Conservation (phyloP, 2,329 filamentous ascomycete genomes). For the Hypoxylon sp. region DNA sequence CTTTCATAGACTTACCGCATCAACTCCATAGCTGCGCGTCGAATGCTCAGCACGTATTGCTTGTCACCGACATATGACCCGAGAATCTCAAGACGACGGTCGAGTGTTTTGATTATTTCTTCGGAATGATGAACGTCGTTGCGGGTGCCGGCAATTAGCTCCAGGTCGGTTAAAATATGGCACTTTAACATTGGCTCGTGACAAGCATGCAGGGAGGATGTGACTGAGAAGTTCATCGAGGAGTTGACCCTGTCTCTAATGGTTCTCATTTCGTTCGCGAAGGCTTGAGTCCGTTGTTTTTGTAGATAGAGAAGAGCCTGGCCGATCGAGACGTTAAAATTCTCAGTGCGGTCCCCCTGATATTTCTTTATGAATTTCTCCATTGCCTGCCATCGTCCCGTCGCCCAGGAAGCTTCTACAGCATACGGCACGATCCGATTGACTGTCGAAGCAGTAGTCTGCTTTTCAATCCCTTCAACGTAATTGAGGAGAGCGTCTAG, state of each 20-base stretch:
- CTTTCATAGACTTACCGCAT: slow-evolving; percentile 65
- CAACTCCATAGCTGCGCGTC: slow-evolving; percentile 88
- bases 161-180: slow-evolving; percentile 88
- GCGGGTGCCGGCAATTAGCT: slow-evolving; percentile 73
- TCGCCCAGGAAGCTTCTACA: slow-evolving; percentile 92
- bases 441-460: slow-evolving; percentile 62
- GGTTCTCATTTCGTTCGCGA: slow-evolving; percentile 68
- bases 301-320: slow-evolving; percentile 72
- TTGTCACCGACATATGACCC: slow-evolving; percentile 93
- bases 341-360: slow-evolving; percentile 63
- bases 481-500: slow-evolving; percentile 87
- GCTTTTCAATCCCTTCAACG: slow-evolving; percentile 76
- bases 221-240: slow-evolving; percentile 80
- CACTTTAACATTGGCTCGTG: slow-evolving; percentile 88
- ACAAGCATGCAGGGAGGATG: slow-evolving; percentile 82
- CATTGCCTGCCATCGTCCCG: slow-evolving; percentile 82
- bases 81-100: slow-evolving; percentile 85
- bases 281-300: slow-evolving; percentile 61
- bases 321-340: slow-evolving; percentile 88
- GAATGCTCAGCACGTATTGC: slow-evolving; percentile 88
- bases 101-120: slow-evolving; percentile 66
- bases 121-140: slow-evolving; percentile 56
- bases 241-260: slow-evolving; percentile 78
- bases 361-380: slow-evolving; percentile 72
- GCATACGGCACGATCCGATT: slow-evolving; percentile 82